A percentile compares a stretch with the other conserved stretches of the same genome.
Evolutionary conservation across 305 asterid genomes (phyloP).

Genomic region (Caryopteris hybrid): DNA sequence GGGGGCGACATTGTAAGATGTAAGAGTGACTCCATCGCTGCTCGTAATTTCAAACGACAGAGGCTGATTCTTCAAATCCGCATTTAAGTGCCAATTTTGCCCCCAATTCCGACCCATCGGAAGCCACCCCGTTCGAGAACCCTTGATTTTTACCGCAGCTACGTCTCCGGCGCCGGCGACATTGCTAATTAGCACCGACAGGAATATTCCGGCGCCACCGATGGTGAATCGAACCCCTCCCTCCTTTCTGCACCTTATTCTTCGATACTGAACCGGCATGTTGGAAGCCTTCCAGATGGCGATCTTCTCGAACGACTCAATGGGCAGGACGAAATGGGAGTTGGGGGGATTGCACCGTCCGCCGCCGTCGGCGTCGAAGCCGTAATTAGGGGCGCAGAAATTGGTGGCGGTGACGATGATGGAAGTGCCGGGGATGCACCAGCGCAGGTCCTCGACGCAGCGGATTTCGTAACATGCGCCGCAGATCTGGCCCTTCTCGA

Average conservation of each 20-base stretch:
- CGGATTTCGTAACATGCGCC: conserved; percentile 90
- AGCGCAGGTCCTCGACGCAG: conserved; percentile 81
- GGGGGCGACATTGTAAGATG: conserved; percentile 52
- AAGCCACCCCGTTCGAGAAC: conserved; percentile 66
- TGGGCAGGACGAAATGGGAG: conserved; percentile 86
- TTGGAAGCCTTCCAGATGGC: conserved; percentile 93
- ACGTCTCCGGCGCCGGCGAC: conserved; percentile 62
- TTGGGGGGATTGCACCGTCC: conserved; percentile 90
- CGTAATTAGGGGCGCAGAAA: conserved; percentile 92
- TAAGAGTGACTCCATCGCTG: conserved; percentile 44
- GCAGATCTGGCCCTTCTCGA: conserved; percentile 90
- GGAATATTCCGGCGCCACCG: conserved; percentile 46
- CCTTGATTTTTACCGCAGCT: conserved; percentile 60
- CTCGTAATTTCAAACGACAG: conserved; percentile 54
- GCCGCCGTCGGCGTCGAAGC: conserved; percentile 69
- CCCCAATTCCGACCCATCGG: conserved; percentile 77
- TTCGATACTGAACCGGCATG: conserved; percentile 81
- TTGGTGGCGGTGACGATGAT: conserved; percentile 91
- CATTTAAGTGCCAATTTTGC: conserved; percentile 60
- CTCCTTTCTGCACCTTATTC: conserved; percentile 54
- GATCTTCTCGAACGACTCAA: conserved; percentile 88
- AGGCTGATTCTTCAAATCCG: conserved; percentile 50
- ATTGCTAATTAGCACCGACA: conserved; percentile 57
- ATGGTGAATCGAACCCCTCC: conserved; percentile 59
- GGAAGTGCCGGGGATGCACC: conserved; percentile 97